phyloP scores from a whole-genome alignment of 2,329 filamentous ascomycete genomes.

The Calonectria pteridis region DNA sequence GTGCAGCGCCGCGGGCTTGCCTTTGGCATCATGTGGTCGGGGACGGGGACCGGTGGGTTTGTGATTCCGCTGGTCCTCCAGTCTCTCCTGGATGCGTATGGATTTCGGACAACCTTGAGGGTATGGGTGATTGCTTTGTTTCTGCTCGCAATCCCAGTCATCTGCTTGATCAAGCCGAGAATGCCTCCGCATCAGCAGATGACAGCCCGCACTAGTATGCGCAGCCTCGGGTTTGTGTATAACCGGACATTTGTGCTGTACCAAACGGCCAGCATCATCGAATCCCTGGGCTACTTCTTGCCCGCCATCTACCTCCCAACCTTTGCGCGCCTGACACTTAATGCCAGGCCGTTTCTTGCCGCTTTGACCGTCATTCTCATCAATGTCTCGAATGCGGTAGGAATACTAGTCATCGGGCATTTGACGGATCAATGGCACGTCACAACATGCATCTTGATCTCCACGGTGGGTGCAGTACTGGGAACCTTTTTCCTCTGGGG shows the following conservation, averaged over 20 bases:
- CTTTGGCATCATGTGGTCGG: conserved; percentile 65
- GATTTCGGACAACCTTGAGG: conserved; percentile 8
- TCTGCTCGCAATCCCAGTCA: conserved; percentile 61
- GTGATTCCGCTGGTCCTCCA: conserved; percentile 9
- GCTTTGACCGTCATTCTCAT: conserved; percentile 67
- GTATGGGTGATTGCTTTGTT: conserved; percentile 62
- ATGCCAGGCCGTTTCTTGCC: conserved; percentile 57
- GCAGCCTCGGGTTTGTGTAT: conserved; percentile 60
- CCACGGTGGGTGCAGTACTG: conserved; percentile 64
- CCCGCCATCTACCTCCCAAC: conserved; percentile 70
- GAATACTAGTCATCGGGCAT: conserved; percentile 55
- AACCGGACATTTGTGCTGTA: conserved; percentile 66
- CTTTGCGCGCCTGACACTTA: conserved; percentile 62
- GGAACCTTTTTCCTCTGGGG: conserved; percentile 72
- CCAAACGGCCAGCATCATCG: conserved; percentile 65
- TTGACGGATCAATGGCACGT: conserved; percentile 64
- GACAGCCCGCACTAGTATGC: conserved; percentile 44
- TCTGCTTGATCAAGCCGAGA: conserved; percentile 65
- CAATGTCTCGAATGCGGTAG: conserved; percentile 67
- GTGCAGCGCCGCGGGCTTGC: conserved; percentile 53
- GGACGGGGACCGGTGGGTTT: conserved; percentile 5
- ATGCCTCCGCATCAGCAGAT: conserved; percentile 49
- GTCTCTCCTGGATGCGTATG: neutral
- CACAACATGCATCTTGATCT: conserved; percentile 64
- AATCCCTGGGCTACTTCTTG: conserved; percentile 70